Base-by-base conservation (phyloP, 257 asterid genomes). In the Hygrophila difformis region DNA sequence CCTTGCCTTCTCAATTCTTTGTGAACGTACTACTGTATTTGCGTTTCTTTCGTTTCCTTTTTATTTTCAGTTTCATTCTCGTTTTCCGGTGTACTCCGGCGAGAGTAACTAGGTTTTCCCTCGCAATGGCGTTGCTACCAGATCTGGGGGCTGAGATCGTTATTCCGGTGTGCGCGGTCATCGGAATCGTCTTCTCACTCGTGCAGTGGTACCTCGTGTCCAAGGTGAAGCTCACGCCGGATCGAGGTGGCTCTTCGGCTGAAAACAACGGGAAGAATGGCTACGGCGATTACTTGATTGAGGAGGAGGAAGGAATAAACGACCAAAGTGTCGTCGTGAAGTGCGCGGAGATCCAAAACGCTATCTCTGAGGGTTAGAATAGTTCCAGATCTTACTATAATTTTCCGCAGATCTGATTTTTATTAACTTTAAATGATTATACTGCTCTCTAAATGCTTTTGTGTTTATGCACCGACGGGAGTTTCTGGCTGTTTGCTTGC, bases 261-360 rank as follows among this genome's bases (percentile, higher is more conserved):
- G 49, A 53, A 1, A 68, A 59, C 51, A 70, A 60, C 39, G 69
- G 64, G 24, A 85, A 76, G 55, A 78, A 85, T 63, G 93, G 76
- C 18, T 74, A 65, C 63, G 42, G 36, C 14, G 92, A 79, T 12
- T 68, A 31, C 59, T 60, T 85, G 79, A 81, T 85, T 55, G 96
- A 85, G 58, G 96, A 85, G 55, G 96, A 85, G 75, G 96, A 85
- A 18, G 96, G 94, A 10, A 49, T 82, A 24, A 62, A 63, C 49
- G 96, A 78, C 47, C 81, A 71, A 5, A 60, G 54, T 70, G 91
- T 78, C 40, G 83, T 85, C 26, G 81, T 4, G 9, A 81, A 74
- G 82, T 82, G 94, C 51, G 91, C 96, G 49, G 94, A 81, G 50
- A 81, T 81, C 64, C 94, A 85, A 57, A 76, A 6, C 53, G 95